A percentile compares a stretch with the other conserved stretches of the same genome.
phyloP scores from a whole-genome alignment of 2,329 filamentous ascomycete species.

The Paecilomyces sp. region DNA sequence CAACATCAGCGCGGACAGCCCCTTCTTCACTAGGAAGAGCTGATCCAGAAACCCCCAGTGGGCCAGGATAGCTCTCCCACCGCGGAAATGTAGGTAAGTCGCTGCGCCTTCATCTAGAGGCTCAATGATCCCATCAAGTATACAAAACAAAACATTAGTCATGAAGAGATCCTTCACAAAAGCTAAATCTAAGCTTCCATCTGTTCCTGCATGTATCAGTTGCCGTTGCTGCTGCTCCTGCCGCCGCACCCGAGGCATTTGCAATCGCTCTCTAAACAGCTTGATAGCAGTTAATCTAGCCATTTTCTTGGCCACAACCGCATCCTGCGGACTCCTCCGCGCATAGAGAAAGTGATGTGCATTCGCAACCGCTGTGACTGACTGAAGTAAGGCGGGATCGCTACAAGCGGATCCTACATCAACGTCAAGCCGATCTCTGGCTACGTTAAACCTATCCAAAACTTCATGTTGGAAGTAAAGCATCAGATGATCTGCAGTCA shows the following conservation, averaged over 20 bases:
- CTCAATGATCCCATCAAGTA: conserved; percentile 36
- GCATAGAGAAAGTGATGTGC: conserved; percentile 7
- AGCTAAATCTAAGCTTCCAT: background rate
- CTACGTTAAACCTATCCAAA: conserved; percentile 8
- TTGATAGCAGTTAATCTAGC: conserved; percentile 7
- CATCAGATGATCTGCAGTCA: conserved; percentile 7
- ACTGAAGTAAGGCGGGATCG: conserved; percentile 8
- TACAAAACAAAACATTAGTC: conserved; percentile 38
- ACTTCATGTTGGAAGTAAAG: conserved; percentile 9
- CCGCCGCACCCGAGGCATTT: conserved; percentile 25
- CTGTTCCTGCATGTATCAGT: background rate
- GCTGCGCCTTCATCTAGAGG: conserved; percentile 23
- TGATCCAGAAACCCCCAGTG: conserved; percentile 10
- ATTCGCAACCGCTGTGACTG: conserved; percentile 9
- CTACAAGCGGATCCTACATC: conserved; percentile 7
- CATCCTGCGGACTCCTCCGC: conserved; percentile 2
- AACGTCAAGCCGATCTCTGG: conserved; percentile 4
- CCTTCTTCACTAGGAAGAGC: conserved; percentile 6
- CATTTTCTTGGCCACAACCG: conserved; percentile 3
- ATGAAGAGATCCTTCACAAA: conserved; percentile 31
- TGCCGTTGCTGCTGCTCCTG: conserved; percentile 1
- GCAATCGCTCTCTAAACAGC: conserved; percentile 18
- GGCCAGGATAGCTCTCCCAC: conserved; percentile 30
- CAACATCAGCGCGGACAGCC: conserved; percentile 25
- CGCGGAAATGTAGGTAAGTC: conserved; percentile 28